Base-by-base conservation (phyloP, 176 grass and related monocot genomes). In the Tuctoria greenei region DNA sequence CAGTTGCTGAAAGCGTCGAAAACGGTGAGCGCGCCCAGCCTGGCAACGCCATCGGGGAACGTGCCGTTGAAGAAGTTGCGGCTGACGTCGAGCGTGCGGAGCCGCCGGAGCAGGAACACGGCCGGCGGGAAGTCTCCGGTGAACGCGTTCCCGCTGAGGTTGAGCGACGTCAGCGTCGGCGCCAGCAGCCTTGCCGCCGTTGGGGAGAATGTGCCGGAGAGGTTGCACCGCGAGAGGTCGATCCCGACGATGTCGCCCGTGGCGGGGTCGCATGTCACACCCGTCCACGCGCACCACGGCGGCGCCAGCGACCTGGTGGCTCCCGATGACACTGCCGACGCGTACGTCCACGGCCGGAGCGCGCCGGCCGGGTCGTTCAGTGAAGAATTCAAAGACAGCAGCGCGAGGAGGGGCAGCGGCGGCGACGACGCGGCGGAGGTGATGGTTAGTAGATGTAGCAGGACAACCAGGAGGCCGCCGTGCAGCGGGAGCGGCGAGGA, bases 1-100 rank as follows among this genome's bases (percentile, higher is more conserved):
- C 91, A 90, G 76, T 98, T 98, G 75, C 95, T 98, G 57, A 86
- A 98, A 0, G 95, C 95, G 63, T 98, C 71, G 38, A 94, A 27
- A 4, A 18, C 39, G 2, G 31, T 18, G 21, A 98, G 89, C 18
- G 28, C 41, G 23, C 24, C 76, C 24, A 93, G 87, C 37, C 6
- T 41, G 31, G 76, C 83, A 42, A 93, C 13, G 52, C 78, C 80
- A 8, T 74, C 56, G 8, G 91, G 91, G 69, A 98, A 74, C 25
- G 89, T 84, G 64, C 89, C 83, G 75, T 92, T 92, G 79, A 94
- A 94, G 77, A 83, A 77, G 64, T 98, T 98, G 78, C 82, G 91
- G 79, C 91, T 90, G 61, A 98, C 51, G 62, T 98, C 95, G 31
- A 98, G 91, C 1, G 21, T 14, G 11, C 58, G 15, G 34, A 94